Conservation (phyloP, 2,329 filamentous ascomycete genomes). For the Rhexocercosporidium sp. region DNA sequence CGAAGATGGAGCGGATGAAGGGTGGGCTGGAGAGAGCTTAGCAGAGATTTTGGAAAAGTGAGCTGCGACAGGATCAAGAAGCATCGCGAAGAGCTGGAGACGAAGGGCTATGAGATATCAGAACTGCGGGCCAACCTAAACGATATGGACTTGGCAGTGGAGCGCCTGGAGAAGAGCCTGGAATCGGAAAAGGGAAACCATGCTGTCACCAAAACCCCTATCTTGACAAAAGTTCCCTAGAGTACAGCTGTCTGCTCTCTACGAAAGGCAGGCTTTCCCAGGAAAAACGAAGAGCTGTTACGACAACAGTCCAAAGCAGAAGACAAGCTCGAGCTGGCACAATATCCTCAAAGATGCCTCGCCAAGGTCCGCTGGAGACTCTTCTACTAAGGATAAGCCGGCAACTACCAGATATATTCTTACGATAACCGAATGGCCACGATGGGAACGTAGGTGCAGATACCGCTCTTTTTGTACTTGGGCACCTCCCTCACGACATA, state of each 20-base stretch:
- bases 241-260: too few species aligned
- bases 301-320: not conserved
- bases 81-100: not conserved
- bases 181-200: not conserved
- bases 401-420: not conserved
- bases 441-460: not conserved
- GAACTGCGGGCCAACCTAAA: not conserved
- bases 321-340: not conserved
- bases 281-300: too few species aligned
- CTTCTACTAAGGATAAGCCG: not conserved
- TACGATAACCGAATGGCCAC: not conserved
- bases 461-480: not conserved
- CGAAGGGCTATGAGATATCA: not conserved
- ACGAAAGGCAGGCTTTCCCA: too few species aligned
- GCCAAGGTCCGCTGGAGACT: not conserved
- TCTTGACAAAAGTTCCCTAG: too few species aligned
- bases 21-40: too few species aligned
- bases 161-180: not conserved
- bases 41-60: not conserved
- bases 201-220: not conserved
- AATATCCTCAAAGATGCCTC: not conserved
- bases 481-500: not conserved
- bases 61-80: not conserved
- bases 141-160: not conserved
- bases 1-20: too few species aligned